Evolutionary conservation across 495 filamentous ascomycete genomes (phyloP), one percentile per base, ranked within the genome.

Genomic region (Penicillium robsamsonii): DNA sequence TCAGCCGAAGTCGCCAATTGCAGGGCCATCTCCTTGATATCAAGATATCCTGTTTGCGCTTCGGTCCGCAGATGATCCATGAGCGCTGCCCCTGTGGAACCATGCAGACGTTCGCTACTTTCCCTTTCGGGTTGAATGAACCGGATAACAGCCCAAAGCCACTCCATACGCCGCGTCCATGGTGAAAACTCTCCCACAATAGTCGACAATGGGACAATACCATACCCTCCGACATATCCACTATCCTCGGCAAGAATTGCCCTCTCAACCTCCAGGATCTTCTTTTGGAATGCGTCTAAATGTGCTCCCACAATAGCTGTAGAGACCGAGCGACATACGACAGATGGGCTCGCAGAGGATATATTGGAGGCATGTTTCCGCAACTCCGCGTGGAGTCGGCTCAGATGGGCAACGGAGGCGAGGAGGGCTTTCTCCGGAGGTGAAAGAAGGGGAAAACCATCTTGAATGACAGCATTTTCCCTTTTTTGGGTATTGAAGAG

Each of bases 121-220:
- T 64, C 59, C 13, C 61, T 56, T 20, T 70, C 60, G 0, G 77
- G 71, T 41, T 80, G 70, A 62, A 97, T 87, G 57, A 85, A 87
- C 46, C 81, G 72, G 8, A 80, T 78, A 20, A 92, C 67, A n/a
- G 82, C 75, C 83, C 86, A 85, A n/a, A 96, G 75, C 89, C 92
- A 98, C 65, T 91, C 84, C 76, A 98, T 76, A 35, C 87, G 77
- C 55, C 90, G 76, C 37, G 80, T 88, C 94, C 94, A 97, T 22
- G 81, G 87, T 4, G 87, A 81, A 58, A 98, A 96, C 67, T 92
- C 86, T 9, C 79, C 80, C 6, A 96, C 86, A 9, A 98, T 79
- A 5, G 84, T 87, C 11, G 94, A 92, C 40, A 98, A 72, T 1
- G 94, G 92, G 15, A 97, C 94, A 57, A 96, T 94, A 46, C 92